These are phyloP conservation scores for Cutaneotrichosporon daszewskae DNA, from an alignment of 1,284 basidiomycete species.

Conservation along the genomic window DNA sequence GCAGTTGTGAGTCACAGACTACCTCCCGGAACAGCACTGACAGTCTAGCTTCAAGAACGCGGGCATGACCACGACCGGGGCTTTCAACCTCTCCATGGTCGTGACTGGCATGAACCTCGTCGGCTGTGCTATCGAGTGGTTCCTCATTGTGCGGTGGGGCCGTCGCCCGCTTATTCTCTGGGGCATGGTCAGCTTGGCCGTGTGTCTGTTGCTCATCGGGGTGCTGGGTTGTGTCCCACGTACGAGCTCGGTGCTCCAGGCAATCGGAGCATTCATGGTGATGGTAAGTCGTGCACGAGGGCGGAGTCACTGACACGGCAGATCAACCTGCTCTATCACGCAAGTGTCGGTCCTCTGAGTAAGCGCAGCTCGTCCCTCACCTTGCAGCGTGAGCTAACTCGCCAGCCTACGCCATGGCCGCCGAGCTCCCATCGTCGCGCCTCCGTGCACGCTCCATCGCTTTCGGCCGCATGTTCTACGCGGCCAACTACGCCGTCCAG, in stretches of 20 bases:
- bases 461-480: conserved; percentile 48
- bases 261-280: conserved; percentile 30
- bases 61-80: conserved; percentile 30
- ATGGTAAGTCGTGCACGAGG: no score
- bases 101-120: conserved; percentile 34
- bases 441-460: conserved; percentile 49
- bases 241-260: not conserved
- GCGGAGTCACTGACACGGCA: no score
- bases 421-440: conserved; percentile 14
- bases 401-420: conserved; percentile 20
- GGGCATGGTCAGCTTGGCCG: conserved; percentile 4
- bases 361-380: not conserved
- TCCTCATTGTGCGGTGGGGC: conserved; percentile 39
- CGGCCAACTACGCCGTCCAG: conserved; percentile 41
- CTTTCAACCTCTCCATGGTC: conserved; percentile 11
- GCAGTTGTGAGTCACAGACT: no score
- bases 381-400: not conserved
- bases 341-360: conserved; percentile 6
- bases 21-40: conserved; percentile 21
- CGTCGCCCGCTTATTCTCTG: conserved; percentile 49
- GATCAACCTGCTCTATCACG: conserved; percentile 32
- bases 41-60: conserved; percentile 25
- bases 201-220: conserved; percentile 5
- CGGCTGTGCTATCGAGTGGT: conserved; percentile 27
- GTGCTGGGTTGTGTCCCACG: conserved; percentile 1